These are phyloP conservation scores for Cercophora newfieldiana DNA, from an alignment of 495 filamentous ascomycete genomes.

Conservation along the genomic window DNA sequence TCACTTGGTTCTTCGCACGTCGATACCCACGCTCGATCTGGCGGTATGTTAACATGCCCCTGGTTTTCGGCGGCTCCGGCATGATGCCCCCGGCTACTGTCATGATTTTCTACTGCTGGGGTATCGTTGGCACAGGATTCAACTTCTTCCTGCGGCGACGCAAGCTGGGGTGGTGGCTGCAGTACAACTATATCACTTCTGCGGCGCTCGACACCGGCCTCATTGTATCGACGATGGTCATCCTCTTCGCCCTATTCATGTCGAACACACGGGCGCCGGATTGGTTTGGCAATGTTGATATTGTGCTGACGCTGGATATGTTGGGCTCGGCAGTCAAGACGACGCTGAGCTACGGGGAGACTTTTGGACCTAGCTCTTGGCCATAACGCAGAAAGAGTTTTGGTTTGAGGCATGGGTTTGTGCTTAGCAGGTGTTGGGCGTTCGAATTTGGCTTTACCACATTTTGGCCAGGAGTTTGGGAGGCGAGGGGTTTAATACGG, in stretches of 20 bases:
- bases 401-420: not conserved
- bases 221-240: slow-evolving; percentile 63
- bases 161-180: slow-evolving; percentile 71
- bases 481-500: not conserved
- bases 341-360: slow-evolving; percentile 37
- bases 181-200: slow-evolving; percentile 76
- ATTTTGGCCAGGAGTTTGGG: not conserved
- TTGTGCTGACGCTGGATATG: slow-evolving; percentile 43
- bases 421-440: slow-evolving; percentile 14
- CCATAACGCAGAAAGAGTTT: slow-evolving; percentile 24
- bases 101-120: slow-evolving; percentile 68
- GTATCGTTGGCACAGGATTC: slow-evolving; percentile 65
- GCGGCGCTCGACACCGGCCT: slow-evolving; percentile 71
- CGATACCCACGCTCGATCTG: slow-evolving; percentile 55
- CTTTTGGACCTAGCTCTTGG: slow-evolving; percentile 49
- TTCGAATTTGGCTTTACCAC: not conserved
- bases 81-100: slow-evolving; percentile 65
- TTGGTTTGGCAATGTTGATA: slow-evolving; percentile 67
- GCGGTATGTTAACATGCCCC: slow-evolving; percentile 64
- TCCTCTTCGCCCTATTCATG: slow-evolving; percentile 67
- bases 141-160: slow-evolving; percentile 64
- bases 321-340: slow-evolving; percentile 35
- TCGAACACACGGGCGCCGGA: slow-evolving; percentile 50
- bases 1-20: slow-evolving; percentile 62
- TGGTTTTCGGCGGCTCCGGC: slow-evolving; percentile 65